Percentiles rank a stretch among this genome's conserved stretches.
These are phyloP conservation scores for Carex littledalei DNA, from an alignment of 176 grass and related monocot genomes.

Conservation along the genomic window DNA sequence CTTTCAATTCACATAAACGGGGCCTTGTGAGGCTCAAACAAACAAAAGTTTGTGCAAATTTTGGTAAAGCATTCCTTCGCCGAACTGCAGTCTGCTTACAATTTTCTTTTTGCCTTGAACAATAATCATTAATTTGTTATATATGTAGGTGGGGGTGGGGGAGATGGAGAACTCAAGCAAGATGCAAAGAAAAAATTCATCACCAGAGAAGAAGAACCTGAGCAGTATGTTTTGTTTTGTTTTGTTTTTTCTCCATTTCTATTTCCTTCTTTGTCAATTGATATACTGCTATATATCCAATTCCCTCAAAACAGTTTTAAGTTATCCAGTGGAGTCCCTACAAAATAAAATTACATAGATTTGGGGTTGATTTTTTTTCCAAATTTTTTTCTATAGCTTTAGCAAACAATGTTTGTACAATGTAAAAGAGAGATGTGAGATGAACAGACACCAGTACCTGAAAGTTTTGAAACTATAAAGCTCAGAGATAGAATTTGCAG, in stretches of 20 bases:
- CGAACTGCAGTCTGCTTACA: neutral
- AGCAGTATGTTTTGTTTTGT: slow-evolving; percentile 71
- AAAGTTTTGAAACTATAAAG: neutral
- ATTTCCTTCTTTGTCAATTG: neutral
- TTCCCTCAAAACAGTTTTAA: neutral
- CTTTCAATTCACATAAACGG: neutral
- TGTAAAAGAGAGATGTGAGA: neutral
- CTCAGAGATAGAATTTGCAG: neutral
- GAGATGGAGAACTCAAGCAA: slow-evolving; percentile 60
- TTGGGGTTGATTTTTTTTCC: neutral
- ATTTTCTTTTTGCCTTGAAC: neutral
- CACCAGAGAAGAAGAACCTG: slow-evolving; percentile 85
- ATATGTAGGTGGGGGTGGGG: slow-evolving; percentile 36
- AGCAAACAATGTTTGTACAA: neutral
- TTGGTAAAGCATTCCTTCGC: slow-evolving; percentile 23
- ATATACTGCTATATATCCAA: neutral
- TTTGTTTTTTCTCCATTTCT: neutral
- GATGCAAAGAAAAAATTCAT: slow-evolving; percentile 89
- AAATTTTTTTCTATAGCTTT: neutral
- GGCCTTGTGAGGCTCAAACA: slow-evolving; percentile 19
- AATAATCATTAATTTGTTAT: neutral
- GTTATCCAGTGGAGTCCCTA: neutral
- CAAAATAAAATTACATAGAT: neutral
- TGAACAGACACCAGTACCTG: neutral
- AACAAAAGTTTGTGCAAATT: slow-evolving; percentile 33